These are phyloP conservation scores for Lentinula lateritia DNA, from an alignment of 768 basidiomycete genomes.

Conservation along the genomic window DNA sequence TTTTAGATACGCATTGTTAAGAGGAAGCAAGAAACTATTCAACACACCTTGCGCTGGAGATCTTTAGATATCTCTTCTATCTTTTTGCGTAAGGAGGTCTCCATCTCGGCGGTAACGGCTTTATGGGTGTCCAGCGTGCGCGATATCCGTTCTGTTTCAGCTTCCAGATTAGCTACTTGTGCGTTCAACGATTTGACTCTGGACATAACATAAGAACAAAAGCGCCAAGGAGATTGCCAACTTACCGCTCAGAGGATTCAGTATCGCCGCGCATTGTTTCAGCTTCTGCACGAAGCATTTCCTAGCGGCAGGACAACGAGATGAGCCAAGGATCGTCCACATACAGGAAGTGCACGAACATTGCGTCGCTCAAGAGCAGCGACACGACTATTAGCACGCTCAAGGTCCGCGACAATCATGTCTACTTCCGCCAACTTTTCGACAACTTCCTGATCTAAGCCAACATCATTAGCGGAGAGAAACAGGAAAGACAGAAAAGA, in stretches of 20 bases:
- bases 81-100: slow-evolving; percentile 42
- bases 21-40: background rate
- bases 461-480: background rate
- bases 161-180: slow-evolving; percentile 72
- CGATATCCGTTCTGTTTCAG: slow-evolving; percentile 67
- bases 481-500: background rate
- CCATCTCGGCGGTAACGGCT: slow-evolving; percentile 36
- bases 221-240: slow-evolving; percentile 34
- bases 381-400: slow-evolving; percentile 91
- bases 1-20: background rate
- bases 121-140: slow-evolving; percentile 62
- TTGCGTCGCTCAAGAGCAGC: slow-evolving; percentile 92
- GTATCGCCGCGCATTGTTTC: slow-evolving; percentile 81
- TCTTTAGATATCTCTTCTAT: slow-evolving; percentile 59
- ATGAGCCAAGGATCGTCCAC: background rate
- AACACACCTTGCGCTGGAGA: slow-evolving; percentile 48
- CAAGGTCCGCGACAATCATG: slow-evolving; percentile 90
- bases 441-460: slow-evolving; percentile 82
- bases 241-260: slow-evolving; percentile 65
- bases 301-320: slow-evolving; percentile 37
- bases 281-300: slow-evolving; percentile 92
- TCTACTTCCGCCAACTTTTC: slow-evolving; percentile 90
- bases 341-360: slow-evolving; percentile 34
- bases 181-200: slow-evolving; percentile 71
- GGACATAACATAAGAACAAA: slow-evolving; percentile 35